Evolutionary conservation across 768 basidiomycete species (phyloP).

Genomic region (Termitomyces sp.): DNA sequence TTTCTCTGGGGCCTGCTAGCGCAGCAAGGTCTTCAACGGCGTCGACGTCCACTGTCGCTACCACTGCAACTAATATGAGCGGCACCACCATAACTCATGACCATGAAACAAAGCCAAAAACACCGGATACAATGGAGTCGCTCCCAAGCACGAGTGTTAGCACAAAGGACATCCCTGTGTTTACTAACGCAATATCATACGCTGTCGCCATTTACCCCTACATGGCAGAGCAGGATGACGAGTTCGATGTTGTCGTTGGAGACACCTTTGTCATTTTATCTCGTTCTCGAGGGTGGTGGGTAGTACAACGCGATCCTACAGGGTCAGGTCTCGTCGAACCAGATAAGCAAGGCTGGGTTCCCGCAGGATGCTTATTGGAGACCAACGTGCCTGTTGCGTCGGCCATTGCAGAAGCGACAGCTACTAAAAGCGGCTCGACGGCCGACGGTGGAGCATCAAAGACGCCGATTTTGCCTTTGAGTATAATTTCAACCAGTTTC

Average conservation of each 20-base stretch:
- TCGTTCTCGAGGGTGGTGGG: conserved; percentile 98
- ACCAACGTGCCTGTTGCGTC: conserved; percentile 87
- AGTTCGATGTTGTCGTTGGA: conserved; percentile 97
- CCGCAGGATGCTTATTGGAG: conserved; percentile 94
- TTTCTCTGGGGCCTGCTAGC: conserved; percentile 30
- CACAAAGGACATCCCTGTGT: conserved; percentile 38
- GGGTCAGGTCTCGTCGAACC: conserved; percentile 76
- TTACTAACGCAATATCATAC: conserved; percentile 70
- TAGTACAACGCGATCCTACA: conserved; percentile 90
- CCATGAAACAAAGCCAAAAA: conserved; percentile 22
- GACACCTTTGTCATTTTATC: conserved; percentile 93
- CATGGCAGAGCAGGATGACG: conserved; percentile 97
- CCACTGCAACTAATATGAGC: conserved; percentile 19
- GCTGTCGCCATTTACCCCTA: conserved; percentile 99
- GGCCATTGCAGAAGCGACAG: conserved; percentile 79
- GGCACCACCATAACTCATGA: conserved; percentile 24
- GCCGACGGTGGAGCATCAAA: conserved; percentile 41
- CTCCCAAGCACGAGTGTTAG: conserved; percentile 16
- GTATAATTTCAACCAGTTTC: conserved; percentile 96
- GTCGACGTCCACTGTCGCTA: conserved; percentile 26
- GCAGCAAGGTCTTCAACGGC: conserved; percentile 15
- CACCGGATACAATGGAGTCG: conserved; percentile 13
- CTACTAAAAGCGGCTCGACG: conserved; percentile 43
- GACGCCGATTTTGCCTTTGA: conserved; percentile 82
- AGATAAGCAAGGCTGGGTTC: conserved; percentile 96